A percentile compares a stretch with the other conserved stretches of the same genome.
Conservation (phyloP, 2,329 filamentous ascomycete genomes). For the Diplocarpon mali region DNA sequence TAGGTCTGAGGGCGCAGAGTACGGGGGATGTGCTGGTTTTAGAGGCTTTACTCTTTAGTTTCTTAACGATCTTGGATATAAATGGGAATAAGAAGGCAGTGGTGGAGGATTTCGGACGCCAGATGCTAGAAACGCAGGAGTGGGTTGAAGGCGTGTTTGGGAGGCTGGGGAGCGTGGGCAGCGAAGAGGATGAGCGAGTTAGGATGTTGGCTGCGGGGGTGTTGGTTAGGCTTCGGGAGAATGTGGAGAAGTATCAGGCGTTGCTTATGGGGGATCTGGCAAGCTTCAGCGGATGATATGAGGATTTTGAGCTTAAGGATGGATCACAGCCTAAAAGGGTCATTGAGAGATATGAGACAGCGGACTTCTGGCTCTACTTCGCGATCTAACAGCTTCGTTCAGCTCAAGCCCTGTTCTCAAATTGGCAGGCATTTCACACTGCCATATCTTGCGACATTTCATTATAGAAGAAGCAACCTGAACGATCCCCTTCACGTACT, state of each 20-base stretch:
- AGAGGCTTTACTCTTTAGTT: conserved; percentile 64
- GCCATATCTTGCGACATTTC: too few relatives aligned
- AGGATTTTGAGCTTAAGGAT: neutral
- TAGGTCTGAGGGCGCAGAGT: conserved; percentile 52
- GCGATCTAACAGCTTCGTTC: too few relatives aligned
- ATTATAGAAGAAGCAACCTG: too few relatives aligned
- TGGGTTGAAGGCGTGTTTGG: conserved; percentile 77
- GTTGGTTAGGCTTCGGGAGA: conserved; percentile 66
- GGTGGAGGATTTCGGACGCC: conserved; percentile 61
- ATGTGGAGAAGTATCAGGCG: conserved; percentile 71
- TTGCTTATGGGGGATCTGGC: conserved; percentile 61
- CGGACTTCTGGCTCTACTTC: too few relatives aligned
- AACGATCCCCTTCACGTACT: too few relatives aligned
- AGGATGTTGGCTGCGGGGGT: conserved; percentile 70
- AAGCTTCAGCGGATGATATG: conserved; percentile 25
- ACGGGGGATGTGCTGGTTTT: conserved; percentile 55
- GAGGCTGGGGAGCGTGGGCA: conserved; percentile 28
- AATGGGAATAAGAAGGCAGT: conserved; percentile 64
- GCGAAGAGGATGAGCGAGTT: conserved; percentile 64
- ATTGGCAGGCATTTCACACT: too few relatives aligned
- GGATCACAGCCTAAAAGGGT: too few relatives aligned
- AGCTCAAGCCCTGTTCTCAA: too few relatives aligned
- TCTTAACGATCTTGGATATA: conserved; percentile 72
- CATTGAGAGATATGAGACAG: too few relatives aligned
- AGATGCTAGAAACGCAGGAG: conserved; percentile 75